Percentiles rank a stretch among this genome's conserved stretches.
Evolutionary conservation across 176 grass and related monocot species (phyloP).

Genomic region (Eleusine indica): DNA sequence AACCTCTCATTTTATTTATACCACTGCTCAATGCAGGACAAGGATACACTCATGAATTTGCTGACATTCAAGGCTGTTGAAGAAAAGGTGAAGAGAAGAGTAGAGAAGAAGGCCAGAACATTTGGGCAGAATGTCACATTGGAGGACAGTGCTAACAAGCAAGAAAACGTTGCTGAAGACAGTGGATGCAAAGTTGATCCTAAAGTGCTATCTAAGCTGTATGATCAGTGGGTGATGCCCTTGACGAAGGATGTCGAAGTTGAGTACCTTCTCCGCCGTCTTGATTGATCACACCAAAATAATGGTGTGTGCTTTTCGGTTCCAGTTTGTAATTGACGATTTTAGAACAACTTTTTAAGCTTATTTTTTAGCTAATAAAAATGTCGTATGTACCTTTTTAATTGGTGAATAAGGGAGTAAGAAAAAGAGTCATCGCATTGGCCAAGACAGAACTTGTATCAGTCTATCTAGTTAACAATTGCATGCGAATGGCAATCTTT

Average conservation of each 20-base stretch:
- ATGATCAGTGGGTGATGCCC: slow-evolving; percentile 95
- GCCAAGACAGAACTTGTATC: too few relatives aligned
- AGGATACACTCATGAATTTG: slow-evolving; percentile 71
- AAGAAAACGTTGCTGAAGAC: slow-evolving; percentile 28
- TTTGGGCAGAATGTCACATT: slow-evolving; percentile 82
- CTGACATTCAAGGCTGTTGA: slow-evolving; percentile 84
- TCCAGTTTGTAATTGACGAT: not conserved
- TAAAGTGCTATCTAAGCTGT: slow-evolving; percentile 61
- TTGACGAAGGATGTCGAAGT: slow-evolving; percentile 83
- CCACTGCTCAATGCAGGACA: slow-evolving; percentile 56
- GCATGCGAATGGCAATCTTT: not conserved
- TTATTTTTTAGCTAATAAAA: not conserved
- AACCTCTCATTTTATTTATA: slow-evolving; percentile 6
- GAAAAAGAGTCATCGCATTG: too few relatives aligned
- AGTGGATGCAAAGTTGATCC: slow-evolving; percentile 70
- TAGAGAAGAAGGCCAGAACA: slow-evolving; percentile 80
- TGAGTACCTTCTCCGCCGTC: slow-evolving; percentile 81
- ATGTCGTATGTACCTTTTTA: not conserved
- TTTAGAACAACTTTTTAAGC: not conserved
- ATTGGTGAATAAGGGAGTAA: too few relatives aligned
- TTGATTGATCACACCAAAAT: slow-evolving; percentile 48
- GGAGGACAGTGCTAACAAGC: slow-evolving; percentile 42
- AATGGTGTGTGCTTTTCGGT: not conserved
- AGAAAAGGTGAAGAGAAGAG: slow-evolving; percentile 87
- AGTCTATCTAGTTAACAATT: too few relatives aligned